Base-by-base conservation (phyloP, 2,329 filamentous ascomycete species). In the Fusarium chlamydosporum region DNA sequence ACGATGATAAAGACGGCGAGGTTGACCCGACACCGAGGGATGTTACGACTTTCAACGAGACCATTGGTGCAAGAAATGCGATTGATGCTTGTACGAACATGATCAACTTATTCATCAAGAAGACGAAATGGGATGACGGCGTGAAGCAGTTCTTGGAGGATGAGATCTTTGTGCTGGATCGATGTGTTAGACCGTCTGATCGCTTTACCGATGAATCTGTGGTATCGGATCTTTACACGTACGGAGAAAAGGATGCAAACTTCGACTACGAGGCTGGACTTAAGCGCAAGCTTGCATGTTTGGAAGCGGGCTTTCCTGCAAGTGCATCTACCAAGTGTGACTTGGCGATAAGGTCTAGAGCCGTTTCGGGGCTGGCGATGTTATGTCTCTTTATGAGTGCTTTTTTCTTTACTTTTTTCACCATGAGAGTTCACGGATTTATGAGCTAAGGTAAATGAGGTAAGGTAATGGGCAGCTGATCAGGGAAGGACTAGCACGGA, bases 151-250 rank as follows among this genome's bases (percentile, higher is more conserved):
- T 67, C 18, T 29, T 67, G 37, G 42, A 57, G n/a, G 56, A 63
- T 1, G 48, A 67, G 0, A 43, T 67, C 10, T 67, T 67, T 5
- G 42, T 42, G 7, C 11, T 67, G 23, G 63, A 66, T 4, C 23
- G 12, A 8, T 42, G 46, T 13, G 61, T 7, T 3, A 59, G 41
- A 20, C 59, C 65, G 0, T 68, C 65, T 6, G 65, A 67, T 16
- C 48, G 48, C 4, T 67, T 65, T 2, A 67, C 65, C 13, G 65
- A 68, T 18, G 62, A 65, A 42, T 43, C 37, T 18, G 35, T 65
- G 20, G 15, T 65, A 2, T 60, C 61, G 2, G 63, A 65, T 10
- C 12, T 23, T 10, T 47, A 65, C n/a, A 18, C 27, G 4, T 46
- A 38, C 8, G 7, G 12, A 18, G 18, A 59, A 1, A 42, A 54